Base-by-base conservation (phyloP, 1,284 basidiomycete species). In the Cyathus pygmaeus region DNA sequence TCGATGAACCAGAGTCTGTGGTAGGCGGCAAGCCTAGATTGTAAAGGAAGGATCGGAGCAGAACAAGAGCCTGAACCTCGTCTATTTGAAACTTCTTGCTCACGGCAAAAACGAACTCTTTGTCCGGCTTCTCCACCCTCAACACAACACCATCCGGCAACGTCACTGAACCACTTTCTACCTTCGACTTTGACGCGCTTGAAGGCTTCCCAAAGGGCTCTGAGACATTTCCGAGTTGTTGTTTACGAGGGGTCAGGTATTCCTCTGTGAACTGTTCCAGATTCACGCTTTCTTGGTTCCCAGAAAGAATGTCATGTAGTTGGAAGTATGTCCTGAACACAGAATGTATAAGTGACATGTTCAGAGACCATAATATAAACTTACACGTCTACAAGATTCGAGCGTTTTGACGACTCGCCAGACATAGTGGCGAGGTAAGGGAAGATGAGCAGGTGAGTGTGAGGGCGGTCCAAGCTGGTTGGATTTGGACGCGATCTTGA, bases 41-140 rank as follows among this genome's bases (percentile, higher is more conserved):
- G 72, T 91, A 93, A 19, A 95, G 79, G 71, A 92, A 95, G 0
- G 90, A 90, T 15, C 91, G 87, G 19, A 95, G 79, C 7, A 94
- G 82, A 6, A 90, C 78, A 55, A 92, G 83, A 0, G 93, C 88
- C 26, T 91, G 88, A 19, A 94, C 82, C 71, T 94, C 87, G 77
- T 94, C 92, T 42, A 95, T 89, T 56, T 87, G 79, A 74, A 94
- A 90, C 63, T 83, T 84, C 47, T 82, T 73, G 79, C 91, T 93
- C 69, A 95, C 87, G 50, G 88, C 88, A 66, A 87, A 82, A 58
- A 89, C 80, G 67, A 87, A 88, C 60, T 89, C 86, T 73, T 90
- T 91, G 78, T 91, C 87, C 44, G 84, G 83, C 17, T 88, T 84
- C 61, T 91, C 90, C 46, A 93, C 83, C 61, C 80, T 82, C 30